Evolutionary conservation across 495 filamentous ascomycete genomes (phyloP), one percentile per base, ranked within the genome.

Genomic region (Alectoria sarmentosa): DNA sequence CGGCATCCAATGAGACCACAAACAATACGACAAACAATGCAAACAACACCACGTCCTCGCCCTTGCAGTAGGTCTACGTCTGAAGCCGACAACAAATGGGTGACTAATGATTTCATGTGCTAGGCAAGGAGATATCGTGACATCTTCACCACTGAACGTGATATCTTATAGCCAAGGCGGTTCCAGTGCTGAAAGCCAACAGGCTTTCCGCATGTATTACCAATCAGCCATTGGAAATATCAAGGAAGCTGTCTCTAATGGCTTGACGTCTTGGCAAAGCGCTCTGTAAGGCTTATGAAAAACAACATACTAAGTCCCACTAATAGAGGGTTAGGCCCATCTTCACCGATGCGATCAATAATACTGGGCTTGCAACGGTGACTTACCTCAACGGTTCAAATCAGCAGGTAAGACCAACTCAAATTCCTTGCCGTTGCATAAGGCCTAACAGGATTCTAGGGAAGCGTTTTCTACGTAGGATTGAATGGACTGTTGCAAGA

Each of bases 341-440:
- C 26, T 68, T 71, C 38, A 71, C 69, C 1, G 69, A 71, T 66
- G 69, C 69, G 36, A 60, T 71, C 42, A 71, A 71, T 36, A 69
- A 71, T 42, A 71, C 69, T n/a, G 69, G 69, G 7, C 65, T 71
- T 32, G 69, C 69, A 9, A 67, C 65, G 1, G 56, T 69, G 39
- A 69, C 65, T 17, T 71, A 69, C 26, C 21, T 69, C 11, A 71
- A 71, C 13, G 48, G 54, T 23, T 59, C 66, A 1, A 54, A 52
- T 52, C 66, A 60, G 64, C 64, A 68, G 66, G 69, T 68, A 44
- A 66, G 55, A 23, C 17, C 32, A 9, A 14, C 28, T 23, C 19
- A 1, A 23, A 14, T 60, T 10, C 57, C 17, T 9, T 23, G 14
- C 34, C 10, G 8, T 1, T 30, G 3, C 28, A 23, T 30, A 32